A percentile compares a stretch with the other conserved stretches of the same genome.
phyloP scores from a whole-genome alignment of 495 filamentous ascomycete species.

The Recurvomyces mirabilis region DNA sequence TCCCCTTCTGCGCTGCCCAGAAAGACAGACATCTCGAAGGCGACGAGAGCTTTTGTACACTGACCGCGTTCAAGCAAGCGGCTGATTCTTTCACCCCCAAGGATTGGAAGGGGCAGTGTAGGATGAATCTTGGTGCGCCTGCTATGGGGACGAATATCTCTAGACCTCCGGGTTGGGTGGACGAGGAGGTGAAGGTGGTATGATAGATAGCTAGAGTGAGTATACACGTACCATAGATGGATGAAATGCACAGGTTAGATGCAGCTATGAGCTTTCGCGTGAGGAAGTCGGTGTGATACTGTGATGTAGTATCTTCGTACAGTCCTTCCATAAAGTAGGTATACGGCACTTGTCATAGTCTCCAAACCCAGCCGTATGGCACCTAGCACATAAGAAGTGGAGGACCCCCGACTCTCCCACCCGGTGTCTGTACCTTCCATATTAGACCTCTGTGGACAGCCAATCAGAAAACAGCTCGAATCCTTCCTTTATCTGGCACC shows the following conservation, averaged over 20 bases:
- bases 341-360: too few species aligned
- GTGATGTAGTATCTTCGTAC: not conserved
- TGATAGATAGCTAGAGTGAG: too few species aligned
- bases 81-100: constrained; percentile 80
- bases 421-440: too few species aligned
- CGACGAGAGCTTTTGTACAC: constrained; percentile 83
- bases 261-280: too few species aligned
- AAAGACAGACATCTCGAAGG: constrained; percentile 76
- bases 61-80: constrained; percentile 84
- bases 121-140: constrained; percentile 45
- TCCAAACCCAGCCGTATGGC: too few species aligned
- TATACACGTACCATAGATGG: too few species aligned
- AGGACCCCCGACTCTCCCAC: too few species aligned
- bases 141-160: constrained; percentile 3
- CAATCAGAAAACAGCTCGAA: too few species aligned
- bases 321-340: not conserved
- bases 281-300: too few species aligned
- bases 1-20: constrained; percentile 71
- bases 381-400: too few species aligned
- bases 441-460: too few species aligned
- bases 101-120: constrained; percentile 68
- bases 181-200: not conserved
- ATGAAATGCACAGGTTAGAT: not conserved
- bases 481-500: too few species aligned
- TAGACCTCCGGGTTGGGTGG: constrained; percentile 12